Base-by-base conservation (phyloP, 257 asterid genomes). In the Leonotis leonurus region DNA sequence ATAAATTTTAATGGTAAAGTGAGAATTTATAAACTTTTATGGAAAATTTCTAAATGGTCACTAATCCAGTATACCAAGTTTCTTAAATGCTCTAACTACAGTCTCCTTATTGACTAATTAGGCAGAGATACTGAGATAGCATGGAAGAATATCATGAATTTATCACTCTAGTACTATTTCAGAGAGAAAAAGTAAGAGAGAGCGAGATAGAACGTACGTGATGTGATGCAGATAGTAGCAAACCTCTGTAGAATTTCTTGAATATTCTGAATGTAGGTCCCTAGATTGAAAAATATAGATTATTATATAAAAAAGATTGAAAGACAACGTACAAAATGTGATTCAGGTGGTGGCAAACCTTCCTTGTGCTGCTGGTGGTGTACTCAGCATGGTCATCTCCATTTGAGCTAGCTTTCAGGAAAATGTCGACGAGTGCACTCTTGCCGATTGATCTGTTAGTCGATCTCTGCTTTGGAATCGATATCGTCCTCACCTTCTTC, bases 361-460 rank as follows among this genome's bases (percentile, higher is more conserved):
- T 85, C 75, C 83, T 89, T 14, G 96, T 87, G 72, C 78, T 77
- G 57, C 64, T 92, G 77, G 99, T 92, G 67, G 88, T 79, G 33
- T 92, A 92, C 79, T 92, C 99, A 1, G 97, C 97, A 43, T 89
- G 99, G 97, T 64, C 97, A 24, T 89, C 96, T 21, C 95, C 97
- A 2, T 89, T 92, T 59, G 95, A 89, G 84, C 79, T 89, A 48
- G 97, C 99, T 5, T 92, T 92, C 75, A 75, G 60, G 8, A 77
- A 73, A 64, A 81, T 69, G 78, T 77, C 89, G 2, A 75, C 82
- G 1, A 81, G 85, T 45, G 77, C 90, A 13, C 94, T 92, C 59
- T 16, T 80, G 83, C 94, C 89, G 3, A 71, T 82, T 10, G 99
- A 92, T 73, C 62, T 89, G 77, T 76, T 72, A 3, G 95, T 92